phyloP scores from a whole-genome alignment of 345 rosid genomes.

The Heritiera littoralis region DNA sequence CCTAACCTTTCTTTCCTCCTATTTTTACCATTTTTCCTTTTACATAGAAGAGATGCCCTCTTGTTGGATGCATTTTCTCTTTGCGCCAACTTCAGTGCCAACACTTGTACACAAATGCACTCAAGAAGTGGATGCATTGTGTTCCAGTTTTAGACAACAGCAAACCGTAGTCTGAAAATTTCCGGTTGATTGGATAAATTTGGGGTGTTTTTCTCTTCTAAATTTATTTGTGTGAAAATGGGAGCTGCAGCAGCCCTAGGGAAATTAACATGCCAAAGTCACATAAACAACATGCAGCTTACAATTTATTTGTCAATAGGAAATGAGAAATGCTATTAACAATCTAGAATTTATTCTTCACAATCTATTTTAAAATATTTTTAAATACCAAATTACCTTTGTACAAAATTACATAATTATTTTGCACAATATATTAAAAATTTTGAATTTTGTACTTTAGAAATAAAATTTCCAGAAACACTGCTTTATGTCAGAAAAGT shows the following conservation, averaged over 20 bases:
- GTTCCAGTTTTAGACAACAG: neutral
- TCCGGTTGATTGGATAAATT: neutral
- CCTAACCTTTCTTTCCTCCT: neutral
- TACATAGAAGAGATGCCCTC: slow-evolving; percentile 25
- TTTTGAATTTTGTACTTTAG: no score
- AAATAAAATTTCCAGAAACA: no score
- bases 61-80: slow-evolving; percentile 30
- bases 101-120: slow-evolving; percentile 1
- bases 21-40: neutral
- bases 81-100: slow-evolving; percentile 27
- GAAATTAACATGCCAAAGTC: neutral
- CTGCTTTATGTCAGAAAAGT: no score
- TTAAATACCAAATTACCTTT: no score
- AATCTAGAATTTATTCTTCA: no score
- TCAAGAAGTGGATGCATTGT: neutral
- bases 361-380: no score
- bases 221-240: neutral
- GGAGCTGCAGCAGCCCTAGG: neutral
- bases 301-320: no score
- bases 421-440: no score
- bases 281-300: no score
- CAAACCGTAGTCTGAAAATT: neutral
- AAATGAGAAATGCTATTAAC: no score
- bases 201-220: neutral
- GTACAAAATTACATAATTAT: no score